Evolutionary conservation across 495 filamentous ascomycete genomes (phyloP), one percentile per base, ranked within the genome.

Genomic region (Talaromyces stipitatus): DNA sequence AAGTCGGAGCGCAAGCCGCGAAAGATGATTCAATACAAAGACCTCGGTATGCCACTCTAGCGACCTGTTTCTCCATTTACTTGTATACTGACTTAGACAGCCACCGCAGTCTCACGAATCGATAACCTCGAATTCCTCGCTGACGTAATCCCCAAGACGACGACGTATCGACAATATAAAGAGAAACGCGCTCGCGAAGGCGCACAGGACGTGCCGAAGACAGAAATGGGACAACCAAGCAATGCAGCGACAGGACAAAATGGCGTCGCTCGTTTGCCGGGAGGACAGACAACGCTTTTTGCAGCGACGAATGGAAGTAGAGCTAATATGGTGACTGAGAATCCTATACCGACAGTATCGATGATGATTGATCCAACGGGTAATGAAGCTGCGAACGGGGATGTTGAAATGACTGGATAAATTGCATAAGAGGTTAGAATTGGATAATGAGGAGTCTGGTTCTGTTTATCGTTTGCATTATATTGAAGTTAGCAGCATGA

Each of bases 101-200:
- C 94, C 55, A 89, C 83, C 64, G 92, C 94, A 24, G 90, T 97
- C 43, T 81, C 89, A 10, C 88, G 88, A 66, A 84, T 88, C 32
- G 92, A 97, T 69, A 94, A 95, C 72, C 88, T 97, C 56, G 91
- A 97, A 65, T 98, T 98, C 71, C 88, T 97, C 16, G 73, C 88
- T 60, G 94, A 97, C 67, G 83, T 97, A 9, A 85, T 97, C 24
- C 94, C 94, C 30, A 87, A 86, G 65, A 95, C 91, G 7, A 80
- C 83, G 8, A 83, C 88, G 12, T 95, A 83, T 77, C 87, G 87
- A 70, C 79, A 89, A 62, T 83, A 85, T 73, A 95, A 94, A 68
- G 82, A 80, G 47, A 83, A 80, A 68, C 77, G 74, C 60, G 71
- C 75, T 5, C 77, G 72, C 63, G 78, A 80, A 52, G 67, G 68